phyloP scores from a whole-genome alignment of 805 yeast species.

The Candida vartiovaarae region DNA sequence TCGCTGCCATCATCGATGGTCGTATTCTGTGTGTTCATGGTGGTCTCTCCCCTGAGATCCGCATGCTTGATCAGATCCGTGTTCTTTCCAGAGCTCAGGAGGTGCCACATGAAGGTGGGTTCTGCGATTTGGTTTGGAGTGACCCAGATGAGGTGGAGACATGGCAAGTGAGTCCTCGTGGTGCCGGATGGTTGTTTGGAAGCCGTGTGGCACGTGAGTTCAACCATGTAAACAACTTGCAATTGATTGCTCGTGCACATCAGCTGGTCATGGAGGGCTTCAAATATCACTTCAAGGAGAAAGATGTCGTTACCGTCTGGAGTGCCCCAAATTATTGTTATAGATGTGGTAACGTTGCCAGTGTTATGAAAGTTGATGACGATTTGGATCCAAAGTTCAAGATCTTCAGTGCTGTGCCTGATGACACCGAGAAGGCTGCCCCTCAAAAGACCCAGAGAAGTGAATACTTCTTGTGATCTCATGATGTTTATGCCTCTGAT shows the following conservation, averaged over 20 bases:
- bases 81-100: constrained; percentile 88
- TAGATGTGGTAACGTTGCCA: constrained; percentile 97
- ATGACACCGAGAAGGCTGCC: constrained; percentile 40
- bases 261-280: constrained; percentile 98
- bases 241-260: constrained; percentile 89
- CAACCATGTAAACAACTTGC: constrained; percentile 81
- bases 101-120: constrained; percentile 96
- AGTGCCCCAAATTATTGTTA: constrained; percentile 96
- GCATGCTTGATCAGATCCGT: constrained; percentile 86
- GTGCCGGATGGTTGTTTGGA: constrained; percentile 98
- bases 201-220: constrained; percentile 91
- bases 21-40: constrained; percentile 91
- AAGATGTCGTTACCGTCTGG: constrained; percentile 87
- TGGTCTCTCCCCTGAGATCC: constrained; percentile 94
- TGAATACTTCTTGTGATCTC: constrained; percentile 24
- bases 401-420: constrained; percentile 93
- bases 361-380: constrained; percentile 96
- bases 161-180: constrained; percentile 97
- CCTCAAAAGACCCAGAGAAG: constrained; percentile 29
- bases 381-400: constrained; percentile 82
- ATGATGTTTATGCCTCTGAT: no score
- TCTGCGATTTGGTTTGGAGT: constrained; percentile 95
- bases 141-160: constrained; percentile 98
- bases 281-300: constrained; percentile 90
- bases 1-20: constrained; percentile 87